phyloP scores from a whole-genome alignment of 1,284 basidiomycete genomes.

The Apiotrichum brassicae region DNA sequence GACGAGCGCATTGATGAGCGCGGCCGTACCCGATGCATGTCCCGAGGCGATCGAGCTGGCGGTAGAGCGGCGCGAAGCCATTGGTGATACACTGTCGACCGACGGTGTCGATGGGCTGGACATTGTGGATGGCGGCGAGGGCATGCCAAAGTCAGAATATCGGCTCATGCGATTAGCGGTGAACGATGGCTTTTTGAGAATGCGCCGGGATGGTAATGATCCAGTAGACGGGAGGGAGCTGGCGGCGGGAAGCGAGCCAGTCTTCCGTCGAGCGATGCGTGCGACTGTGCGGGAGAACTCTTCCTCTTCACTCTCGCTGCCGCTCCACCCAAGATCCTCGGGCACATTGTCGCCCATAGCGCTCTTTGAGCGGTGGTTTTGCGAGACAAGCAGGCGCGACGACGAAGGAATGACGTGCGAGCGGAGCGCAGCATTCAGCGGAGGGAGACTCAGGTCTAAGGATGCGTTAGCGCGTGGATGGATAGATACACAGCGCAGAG shows the following conservation, averaged over 20 bases:
- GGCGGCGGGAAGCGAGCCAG: not conserved
- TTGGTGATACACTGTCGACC: not conserved
- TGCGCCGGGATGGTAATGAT: not conserved
- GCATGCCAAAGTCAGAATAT: conserved; percentile 4
- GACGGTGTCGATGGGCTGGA: not conserved
- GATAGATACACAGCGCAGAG: too few relatives aligned
- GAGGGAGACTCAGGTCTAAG: conserved; percentile 24
- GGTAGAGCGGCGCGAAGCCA: conserved; percentile 10
- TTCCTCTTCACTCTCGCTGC: conserved; percentile 38
- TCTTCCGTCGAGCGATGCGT: conserved; percentile 19
- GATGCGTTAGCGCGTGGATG: not conserved
- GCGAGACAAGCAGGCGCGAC: conserved; percentile 12
- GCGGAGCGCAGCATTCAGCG: conserved; percentile 26
- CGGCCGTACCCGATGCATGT: conserved; percentile 10
- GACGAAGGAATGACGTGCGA: conserved; percentile 27
- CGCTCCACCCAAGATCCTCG: conserved; percentile 26
- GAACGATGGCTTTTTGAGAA: conserved; percentile 13
- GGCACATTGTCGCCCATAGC: not conserved
- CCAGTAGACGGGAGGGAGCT: too few relatives aligned
- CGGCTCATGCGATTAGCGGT: conserved; percentile 4
- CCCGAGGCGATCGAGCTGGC: conserved; percentile 5
- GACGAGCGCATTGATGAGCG: conserved; percentile 15
- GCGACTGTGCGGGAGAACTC: conserved; percentile 27
- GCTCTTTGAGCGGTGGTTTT: not conserved
- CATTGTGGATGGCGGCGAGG: not conserved